Evolutionary conservation across 2,329 filamentous ascomycete species (phyloP).

Genomic region (Xylaria sp.): DNA sequence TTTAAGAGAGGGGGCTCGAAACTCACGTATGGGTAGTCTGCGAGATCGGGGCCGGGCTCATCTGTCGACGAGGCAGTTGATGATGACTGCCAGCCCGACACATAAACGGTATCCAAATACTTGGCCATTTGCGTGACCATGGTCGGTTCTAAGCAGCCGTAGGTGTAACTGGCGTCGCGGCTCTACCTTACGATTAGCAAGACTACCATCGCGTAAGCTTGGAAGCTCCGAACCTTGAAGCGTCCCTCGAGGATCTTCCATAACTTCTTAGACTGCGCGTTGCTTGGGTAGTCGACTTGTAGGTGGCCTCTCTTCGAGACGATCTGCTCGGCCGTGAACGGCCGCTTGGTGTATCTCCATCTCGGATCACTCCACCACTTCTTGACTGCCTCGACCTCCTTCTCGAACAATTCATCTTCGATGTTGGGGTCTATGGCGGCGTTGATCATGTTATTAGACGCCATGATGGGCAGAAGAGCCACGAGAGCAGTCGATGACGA

Average conservation of each 20-base stretch:
- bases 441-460: slow-evolving; percentile 65
- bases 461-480: slow-evolving; percentile 49
- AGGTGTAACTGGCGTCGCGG: slow-evolving; percentile 88
- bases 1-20: background rate
- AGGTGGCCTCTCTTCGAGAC: slow-evolving; percentile 92
- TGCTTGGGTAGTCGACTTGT: slow-evolving; percentile 90
- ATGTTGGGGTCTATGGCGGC: slow-evolving; percentile 56
- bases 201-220: background rate
- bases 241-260: slow-evolving; percentile 87
- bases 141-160: slow-evolving; percentile 95
- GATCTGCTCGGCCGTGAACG: slow-evolving; percentile 96
- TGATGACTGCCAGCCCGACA: slow-evolving; percentile 98
- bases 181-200: slow-evolving; percentile 52
- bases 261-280: slow-evolving; percentile 87
- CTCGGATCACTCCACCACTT: slow-evolving; percentile 91
- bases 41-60: slow-evolving; percentile 95
- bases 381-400: slow-evolving; percentile 87
- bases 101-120: slow-evolving; percentile 97
- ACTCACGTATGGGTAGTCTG: slow-evolving; percentile 90
- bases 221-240: slow-evolving; percentile 66
- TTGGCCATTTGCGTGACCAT: slow-evolving; percentile 99
- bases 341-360: slow-evolving; percentile 90
- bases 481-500: slow-evolving; percentile 1
- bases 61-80: slow-evolving; percentile 94
- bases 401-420: slow-evolving; percentile 70